These are phyloP conservation scores for Fusarium luffae DNA, from an alignment of 2,329 filamentous ascomycete species.

Conservation along the genomic window DNA sequence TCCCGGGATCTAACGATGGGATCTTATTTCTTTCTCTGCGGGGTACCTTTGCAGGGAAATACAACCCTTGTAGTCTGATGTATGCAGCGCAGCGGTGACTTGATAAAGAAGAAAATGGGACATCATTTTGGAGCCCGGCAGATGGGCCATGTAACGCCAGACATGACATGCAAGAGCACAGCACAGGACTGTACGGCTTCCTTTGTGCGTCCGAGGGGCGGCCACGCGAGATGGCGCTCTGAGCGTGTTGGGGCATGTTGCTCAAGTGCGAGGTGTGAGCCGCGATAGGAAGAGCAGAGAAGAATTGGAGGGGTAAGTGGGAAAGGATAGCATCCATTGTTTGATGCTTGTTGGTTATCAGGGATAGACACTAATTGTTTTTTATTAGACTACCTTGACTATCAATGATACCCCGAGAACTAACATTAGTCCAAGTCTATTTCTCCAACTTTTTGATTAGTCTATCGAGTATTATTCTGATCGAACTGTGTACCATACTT, in stretches of 20 bases:
- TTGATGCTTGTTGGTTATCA: background rate
- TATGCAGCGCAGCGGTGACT: slow-evolving; percentile 6
- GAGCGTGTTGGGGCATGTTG: slow-evolving; percentile 24
- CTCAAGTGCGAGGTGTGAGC: slow-evolving; percentile 39
- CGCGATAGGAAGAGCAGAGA: slow-evolving; percentile 7
- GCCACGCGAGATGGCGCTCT: slow-evolving; percentile 47
- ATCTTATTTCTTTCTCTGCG: background rate
- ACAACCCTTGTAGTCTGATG: slow-evolving; percentile 20
- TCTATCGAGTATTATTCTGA: slow-evolving; percentile 13
- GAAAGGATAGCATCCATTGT: background rate
- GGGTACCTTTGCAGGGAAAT: slow-evolving; percentile 23
- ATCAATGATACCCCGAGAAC: background rate
- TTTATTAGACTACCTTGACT: background rate
- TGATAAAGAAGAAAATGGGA: background rate
- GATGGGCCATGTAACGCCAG: slow-evolving; percentile 42
- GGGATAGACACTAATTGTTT: background rate
- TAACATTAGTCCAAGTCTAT: background rate
- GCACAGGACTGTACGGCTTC: slow-evolving; percentile 19
- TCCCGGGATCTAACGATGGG: background rate
- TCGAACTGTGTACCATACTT: slow-evolving; percentile 12
- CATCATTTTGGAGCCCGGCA: slow-evolving; percentile 33
- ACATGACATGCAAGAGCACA: slow-evolving; percentile 15
- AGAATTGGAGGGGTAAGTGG: background rate
- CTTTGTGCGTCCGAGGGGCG: slow-evolving; percentile 39
- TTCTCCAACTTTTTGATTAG: background rate